Evolutionary conservation across 2,329 filamentous ascomycete genomes (phyloP), one percentile per base, ranked within the genome.

Genomic region (Shiraia sp.): DNA sequence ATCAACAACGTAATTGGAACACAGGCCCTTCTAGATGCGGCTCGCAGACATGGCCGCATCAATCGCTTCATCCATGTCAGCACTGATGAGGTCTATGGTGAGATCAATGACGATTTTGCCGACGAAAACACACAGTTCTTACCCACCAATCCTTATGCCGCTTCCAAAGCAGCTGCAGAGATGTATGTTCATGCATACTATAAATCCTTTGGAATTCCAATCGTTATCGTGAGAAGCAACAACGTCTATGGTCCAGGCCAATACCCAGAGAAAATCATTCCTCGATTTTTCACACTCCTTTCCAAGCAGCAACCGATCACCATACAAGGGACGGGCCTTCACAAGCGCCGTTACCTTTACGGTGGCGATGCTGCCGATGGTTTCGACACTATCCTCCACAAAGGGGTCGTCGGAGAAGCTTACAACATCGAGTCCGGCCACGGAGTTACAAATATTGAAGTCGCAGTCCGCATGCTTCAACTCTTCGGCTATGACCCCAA

Each of bases 21-120:
- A 9, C 86, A 90, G 63, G 83, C 88, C 27, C 77, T 90, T 45
- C 74, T 90, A 9, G 87, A 90, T 69, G 84, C 82, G 59, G 83
- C 85, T 39, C 86, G 85, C 68, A 83, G 83, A 64, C 77, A 84
- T 15, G 78, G 78, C 33, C 27, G 27, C 14, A 29, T 32, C 13
- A 32, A 6, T 13, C n/a, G 17, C n/a, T 32, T 32, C 17, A 32
- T 32, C 12, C 30, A 32, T 12, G 30, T 32, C 4, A 32, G 30
- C 16, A 32, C 30, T 5, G 17, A 32, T 15, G 17, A 32, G 15
- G 30, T 32, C 10, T 32, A 32, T 32, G 17, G 30, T 19, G 17
- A 32, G 12, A 19, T 19, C 17, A 22, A 22, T 8, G 17, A 32
- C 4, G 17, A 32, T 7, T 14, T 32, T 14, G 14, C 16, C 4